Base-by-base conservation (phyloP, 2,329 filamentous ascomycete genomes). In the Trichothecium sympodiale region DNA sequence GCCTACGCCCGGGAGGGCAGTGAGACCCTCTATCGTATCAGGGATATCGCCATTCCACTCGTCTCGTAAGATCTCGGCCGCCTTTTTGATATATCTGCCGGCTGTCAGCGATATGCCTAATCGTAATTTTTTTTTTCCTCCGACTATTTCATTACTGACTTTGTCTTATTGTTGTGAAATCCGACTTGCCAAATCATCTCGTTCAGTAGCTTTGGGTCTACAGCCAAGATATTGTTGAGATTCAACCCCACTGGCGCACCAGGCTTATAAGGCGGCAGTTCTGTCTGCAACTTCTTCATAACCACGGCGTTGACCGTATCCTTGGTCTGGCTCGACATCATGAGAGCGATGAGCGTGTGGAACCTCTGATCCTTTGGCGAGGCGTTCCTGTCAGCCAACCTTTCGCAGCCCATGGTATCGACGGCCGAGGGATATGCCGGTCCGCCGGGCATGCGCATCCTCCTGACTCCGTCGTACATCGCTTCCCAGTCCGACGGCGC, bases 361-460 rank as follows among this genome's bases (percentile, higher is more conserved):
- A 93, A 88, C 6, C 88, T 74, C 53, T 77, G 77, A 51, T 74
- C 71, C 39, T 60, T 64, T 17, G 64, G 53, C 38, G 60, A 66
- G 9, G 70, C 67, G 2, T 48, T 56, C 13, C 60, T 54, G 33
- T 69, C 61, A 3, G 83, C 83, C 8, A 91, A 67, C 7, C 74
- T 73, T 58, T 87, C 87, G 59, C 91, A 98, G 9, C 91, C 91
- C 88, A 96, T 95, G 0, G 89, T 96, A 56, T 98, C 91, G 9
- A 98, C 91, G 1, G 89, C 83, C 1, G 91, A 91, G 71, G 82
- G 59, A 64, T 72, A 53, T 53, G 82, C 61, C 60, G 59, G 51
- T 6, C 69, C 69, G 3, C 67, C 69, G 0, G 60, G 54, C 4
- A 59, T 55, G 3, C 77, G 80, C 87, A 96, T 95, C 50, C 74